phyloP scores from a whole-genome alignment of 192 early-diverging fungal species.

The Linnemannia elongata region DNA sequence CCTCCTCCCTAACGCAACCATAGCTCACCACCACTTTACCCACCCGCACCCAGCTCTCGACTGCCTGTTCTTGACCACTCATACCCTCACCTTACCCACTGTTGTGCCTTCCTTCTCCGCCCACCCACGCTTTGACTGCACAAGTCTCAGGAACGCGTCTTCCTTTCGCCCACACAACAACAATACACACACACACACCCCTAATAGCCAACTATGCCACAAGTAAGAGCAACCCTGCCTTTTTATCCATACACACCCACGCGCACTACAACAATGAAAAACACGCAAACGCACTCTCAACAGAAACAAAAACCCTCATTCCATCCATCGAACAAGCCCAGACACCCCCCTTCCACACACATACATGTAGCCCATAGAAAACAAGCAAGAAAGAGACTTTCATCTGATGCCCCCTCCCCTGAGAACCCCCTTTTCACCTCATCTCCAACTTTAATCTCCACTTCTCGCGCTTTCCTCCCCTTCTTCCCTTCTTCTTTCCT shows the following conservation, averaged over 20 bases:
- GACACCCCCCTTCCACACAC: neutral
- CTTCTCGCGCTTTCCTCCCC: neutral
- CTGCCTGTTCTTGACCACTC: neutral
- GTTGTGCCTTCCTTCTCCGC: too few species aligned
- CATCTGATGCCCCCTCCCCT: neutral
- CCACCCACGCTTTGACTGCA: too few species aligned
- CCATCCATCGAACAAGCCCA: neutral
- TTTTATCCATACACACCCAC: neutral
- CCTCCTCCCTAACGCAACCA: too few species aligned
- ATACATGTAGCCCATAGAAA: neutral
- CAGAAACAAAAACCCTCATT: neutral
- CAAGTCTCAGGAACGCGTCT: too few species aligned
- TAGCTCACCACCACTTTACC: neutral
- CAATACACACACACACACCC: neutral
- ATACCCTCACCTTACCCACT: neutral
- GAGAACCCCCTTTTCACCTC: neutral
- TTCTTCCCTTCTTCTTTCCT: neutral
- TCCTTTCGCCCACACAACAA: too few species aligned
- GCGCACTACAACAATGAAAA: neutral
- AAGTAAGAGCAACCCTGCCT: constrained; percentile 11
- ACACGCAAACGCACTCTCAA: neutral
- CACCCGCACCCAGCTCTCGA: neutral
- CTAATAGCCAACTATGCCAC: constrained; percentile 23
- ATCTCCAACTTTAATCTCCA: constrained; percentile 3
- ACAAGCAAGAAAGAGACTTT: neutral